These are phyloP conservation scores for Mariannaea sp. DNA, from an alignment of 2,329 filamentous ascomycete species.

Conservation along the genomic window DNA sequence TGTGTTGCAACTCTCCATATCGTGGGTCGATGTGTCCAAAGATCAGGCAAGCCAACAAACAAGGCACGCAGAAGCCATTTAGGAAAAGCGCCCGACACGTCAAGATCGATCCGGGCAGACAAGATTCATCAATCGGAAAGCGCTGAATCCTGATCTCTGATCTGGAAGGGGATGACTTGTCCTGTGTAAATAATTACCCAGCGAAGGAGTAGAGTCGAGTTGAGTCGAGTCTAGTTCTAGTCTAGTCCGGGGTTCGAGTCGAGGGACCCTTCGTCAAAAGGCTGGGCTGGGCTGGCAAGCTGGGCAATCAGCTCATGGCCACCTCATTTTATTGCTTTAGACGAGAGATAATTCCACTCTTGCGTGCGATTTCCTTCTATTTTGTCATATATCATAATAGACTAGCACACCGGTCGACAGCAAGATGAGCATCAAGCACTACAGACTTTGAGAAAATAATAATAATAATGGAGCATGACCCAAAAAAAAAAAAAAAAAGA, in stretches of 20 bases:
- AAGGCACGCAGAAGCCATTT: neutral
- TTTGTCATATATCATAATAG: constrained; percentile 42
- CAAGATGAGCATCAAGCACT: constrained; percentile 6
- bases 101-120: constrained; percentile 8
- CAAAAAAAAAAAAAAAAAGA: neutral
- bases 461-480: no score
- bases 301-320: no score
- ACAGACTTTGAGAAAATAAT: no score
- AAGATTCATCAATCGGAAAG: constrained; percentile 10
- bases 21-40: constrained; percentile 12
- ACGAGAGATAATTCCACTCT: no score
- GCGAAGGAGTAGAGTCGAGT: no score
- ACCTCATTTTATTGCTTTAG: no score
- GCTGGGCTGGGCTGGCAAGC: no score
- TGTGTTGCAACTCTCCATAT: neutral
- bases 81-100: neutral
- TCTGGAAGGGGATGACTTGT: no score
- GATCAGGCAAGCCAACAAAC: neutral
- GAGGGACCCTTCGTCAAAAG: no score
- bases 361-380: neutral
- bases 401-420: constrained; percentile 33
- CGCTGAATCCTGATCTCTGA: neutral
- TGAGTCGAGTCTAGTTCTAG: no score
- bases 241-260: no score
- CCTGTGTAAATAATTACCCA: no score